Evolutionary conservation across 2,329 filamentous ascomycete genomes (phyloP), one percentile per base, ranked within the genome.

Genomic region (Cladophialophora bantiana): DNA sequence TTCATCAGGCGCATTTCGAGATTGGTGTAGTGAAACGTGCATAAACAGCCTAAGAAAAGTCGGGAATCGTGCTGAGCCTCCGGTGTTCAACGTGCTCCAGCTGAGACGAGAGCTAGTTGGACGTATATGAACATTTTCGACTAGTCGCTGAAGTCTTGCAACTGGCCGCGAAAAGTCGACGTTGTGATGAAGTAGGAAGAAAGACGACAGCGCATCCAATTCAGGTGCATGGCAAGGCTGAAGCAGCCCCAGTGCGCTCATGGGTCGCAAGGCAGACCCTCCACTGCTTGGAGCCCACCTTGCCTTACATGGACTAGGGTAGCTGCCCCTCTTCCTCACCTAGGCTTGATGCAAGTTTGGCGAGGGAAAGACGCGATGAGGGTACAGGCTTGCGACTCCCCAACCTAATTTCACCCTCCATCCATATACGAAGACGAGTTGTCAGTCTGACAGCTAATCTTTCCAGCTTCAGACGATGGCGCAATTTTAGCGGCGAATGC

Each of bases 1-100:
- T 61, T 45, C 3, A 61, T 36, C 34, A 64, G 62, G 40, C 55
- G 36, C 57, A 48, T 36, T 12, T 38, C 13, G 4, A 6, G 5
- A 12, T 6, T 12, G 36, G 3, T 12, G 36, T 12, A 2, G 36
- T 12, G 12, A 40, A 13, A 40, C 3, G 4, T 4, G 10, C 4
- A 13, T 9, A 13, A 9, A 40, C 36, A 13, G 36, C 36, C 1
- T 4, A 13, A 13, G 4, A 40, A 9, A 13, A 13, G 5, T 40
- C 7, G 13, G 36, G 9, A 40, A 40, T 4, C 2, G 13, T 13
- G 36, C 13, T 26, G 26, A 3, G 26, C 26, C 26, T 3, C 26
- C 26, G 3, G 26, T 26, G 26, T 26, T 26, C 26, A 26, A 26
- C 3, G 26, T 26, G 26, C 26, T 26, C 26, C 26, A 26, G 26